Percentiles rank a stretch among this genome's conserved stretches.
These are phyloP conservation scores for Cyberlindnera xylosilytica DNA, from an alignment of 805 yeast genomes.

Conservation along the genomic window DNA sequence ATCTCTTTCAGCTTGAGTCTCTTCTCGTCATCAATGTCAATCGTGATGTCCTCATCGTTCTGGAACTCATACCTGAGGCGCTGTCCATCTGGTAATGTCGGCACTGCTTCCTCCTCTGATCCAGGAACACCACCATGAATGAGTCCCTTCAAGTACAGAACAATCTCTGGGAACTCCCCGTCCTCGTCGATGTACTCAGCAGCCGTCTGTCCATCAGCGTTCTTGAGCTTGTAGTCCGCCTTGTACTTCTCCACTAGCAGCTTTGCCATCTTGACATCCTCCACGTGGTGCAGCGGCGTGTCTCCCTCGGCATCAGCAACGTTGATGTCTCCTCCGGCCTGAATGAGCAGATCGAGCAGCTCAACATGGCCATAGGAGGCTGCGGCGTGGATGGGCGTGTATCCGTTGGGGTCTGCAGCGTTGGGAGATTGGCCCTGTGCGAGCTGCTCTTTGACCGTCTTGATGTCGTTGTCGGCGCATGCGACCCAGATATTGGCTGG, in stretches of 20 bases:
- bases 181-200: constrained; percentile 77
- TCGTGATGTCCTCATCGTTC: constrained; percentile 38
- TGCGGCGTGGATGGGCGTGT: constrained; percentile 97
- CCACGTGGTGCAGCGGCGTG: constrained; percentile 91
- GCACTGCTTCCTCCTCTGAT: constrained; percentile 23
- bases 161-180: constrained; percentile 78
- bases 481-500: constrained; percentile 83
- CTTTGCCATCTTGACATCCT: constrained; percentile 63
- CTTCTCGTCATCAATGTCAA: constrained; percentile 50
- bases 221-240: constrained; percentile 63
- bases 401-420: constrained; percentile 86
- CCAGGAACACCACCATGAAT: constrained; percentile 29
- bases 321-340: constrained; percentile 74
- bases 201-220: constrained; percentile 74
- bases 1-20: constrained; percentile 66
- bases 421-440: constrained; percentile 59
- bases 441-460: constrained; percentile 54
- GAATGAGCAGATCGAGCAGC: constrained; percentile 54
- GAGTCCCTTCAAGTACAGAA: constrained; percentile 53
- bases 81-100: constrained; percentile 32
- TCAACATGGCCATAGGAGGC: constrained; percentile 86
- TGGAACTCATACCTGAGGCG: constrained; percentile 58
- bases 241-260: constrained; percentile 60
- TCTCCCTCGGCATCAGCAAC: constrained; percentile 88
- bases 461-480: constrained; percentile 77